Evolutionary conservation across 2,329 filamentous ascomycete species (phyloP).

Genomic region (Tympanopsis confertula): DNA sequence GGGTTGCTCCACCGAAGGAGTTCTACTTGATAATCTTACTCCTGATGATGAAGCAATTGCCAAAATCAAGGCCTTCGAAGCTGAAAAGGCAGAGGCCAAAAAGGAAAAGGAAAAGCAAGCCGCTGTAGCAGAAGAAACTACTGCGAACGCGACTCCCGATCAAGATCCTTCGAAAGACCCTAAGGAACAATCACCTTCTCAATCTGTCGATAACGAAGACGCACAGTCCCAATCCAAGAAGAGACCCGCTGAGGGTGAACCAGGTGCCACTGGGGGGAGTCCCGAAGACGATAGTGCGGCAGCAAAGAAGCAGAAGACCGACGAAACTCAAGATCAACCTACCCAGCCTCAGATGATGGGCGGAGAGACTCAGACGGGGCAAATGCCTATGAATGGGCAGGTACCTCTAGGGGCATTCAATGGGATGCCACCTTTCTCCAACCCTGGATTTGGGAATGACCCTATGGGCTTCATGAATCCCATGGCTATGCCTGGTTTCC

Average conservation of each 20-base stretch:
- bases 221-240: constrained; percentile 47
- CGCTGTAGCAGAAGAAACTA: not conserved
- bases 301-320: constrained; percentile 41
- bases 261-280: constrained; percentile 41
- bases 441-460: not conserved
- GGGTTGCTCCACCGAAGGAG: constrained; percentile 77
- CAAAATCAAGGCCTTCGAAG: constrained; percentile 68
- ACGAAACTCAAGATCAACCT: constrained; percentile 35
- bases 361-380: no score
- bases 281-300: constrained; percentile 55
- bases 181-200: constrained; percentile 14
- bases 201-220: constrained; percentile 9
- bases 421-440: not conserved
- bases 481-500: not conserved
- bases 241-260: constrained; percentile 64
- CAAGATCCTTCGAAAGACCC: constrained; percentile 4
- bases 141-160: not conserved
- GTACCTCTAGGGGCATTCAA: no score
- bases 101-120: not conserved
- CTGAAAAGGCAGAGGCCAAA: constrained; percentile 26
- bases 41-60: constrained; percentile 67
- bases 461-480: not conserved
- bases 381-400: no score
- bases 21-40: constrained; percentile 83
- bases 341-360: no score